phyloP scores from a whole-genome alignment of 306 rosid genomes.

The Prunus armeniaca region DNA sequence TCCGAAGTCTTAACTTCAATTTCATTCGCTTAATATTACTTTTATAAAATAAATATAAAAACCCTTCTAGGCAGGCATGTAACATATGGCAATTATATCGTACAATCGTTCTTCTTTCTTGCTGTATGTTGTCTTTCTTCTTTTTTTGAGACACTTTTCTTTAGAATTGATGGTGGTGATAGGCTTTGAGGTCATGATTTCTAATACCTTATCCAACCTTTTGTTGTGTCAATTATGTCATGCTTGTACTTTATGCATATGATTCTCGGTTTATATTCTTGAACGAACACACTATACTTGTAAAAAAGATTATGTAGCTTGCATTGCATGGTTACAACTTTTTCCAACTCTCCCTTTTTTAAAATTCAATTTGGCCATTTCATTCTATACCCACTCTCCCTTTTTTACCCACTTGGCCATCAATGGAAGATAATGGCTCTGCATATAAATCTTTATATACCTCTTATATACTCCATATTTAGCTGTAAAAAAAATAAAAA shows the following conservation, averaged over 20 bases:
- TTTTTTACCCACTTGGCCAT: not conserved
- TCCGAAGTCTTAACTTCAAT: no score
- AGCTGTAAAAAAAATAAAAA: no score
- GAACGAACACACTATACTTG: not conserved
- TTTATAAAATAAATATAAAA: no score
- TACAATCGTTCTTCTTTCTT: not conserved
- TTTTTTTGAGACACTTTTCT: not conserved
- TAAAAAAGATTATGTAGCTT: not conserved
- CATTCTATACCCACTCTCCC: not conserved
- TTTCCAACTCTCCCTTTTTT: not conserved
- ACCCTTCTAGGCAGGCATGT: not conserved
- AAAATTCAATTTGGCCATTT: not conserved
- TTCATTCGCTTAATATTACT: no score
- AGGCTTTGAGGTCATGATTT: not conserved
- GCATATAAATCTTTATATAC: not conserved
- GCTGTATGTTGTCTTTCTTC: not conserved
- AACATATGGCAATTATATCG: no score
- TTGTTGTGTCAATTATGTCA: constrained; percentile 15
- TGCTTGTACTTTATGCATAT: constrained; percentile 14
- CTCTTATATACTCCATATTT: no score
- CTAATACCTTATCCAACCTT: constrained; percentile 4
- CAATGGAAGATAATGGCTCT: not conserved
- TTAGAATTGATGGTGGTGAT: not conserved
- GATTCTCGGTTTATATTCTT: constrained; percentile 1
- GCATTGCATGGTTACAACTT: not conserved